Conservation (phyloP, 139 green algal genomes). For the Edaphochlamys debaryana region DNA sequence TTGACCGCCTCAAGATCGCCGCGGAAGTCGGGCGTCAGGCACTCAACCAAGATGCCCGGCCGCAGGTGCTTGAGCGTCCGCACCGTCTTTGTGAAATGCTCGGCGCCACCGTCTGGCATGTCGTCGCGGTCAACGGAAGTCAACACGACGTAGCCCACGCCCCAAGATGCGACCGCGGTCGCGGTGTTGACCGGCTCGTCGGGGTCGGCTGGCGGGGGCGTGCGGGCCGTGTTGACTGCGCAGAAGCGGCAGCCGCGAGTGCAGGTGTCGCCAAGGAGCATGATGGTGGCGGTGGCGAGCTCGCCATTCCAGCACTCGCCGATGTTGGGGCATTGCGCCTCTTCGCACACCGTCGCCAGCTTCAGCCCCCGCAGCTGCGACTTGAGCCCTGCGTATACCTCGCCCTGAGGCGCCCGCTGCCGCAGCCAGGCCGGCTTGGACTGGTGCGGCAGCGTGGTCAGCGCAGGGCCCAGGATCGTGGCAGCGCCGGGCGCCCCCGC, state of each 20-base stretch:
- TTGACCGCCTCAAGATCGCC: conserved; percentile 83
- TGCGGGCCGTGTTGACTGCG: conserved; percentile 83
- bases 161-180: conserved; percentile 82
- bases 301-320: conserved; percentile 91
- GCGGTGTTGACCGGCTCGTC: conserved; percentile 85
- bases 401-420: conserved; percentile 90
- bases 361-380: conserved; percentile 79
- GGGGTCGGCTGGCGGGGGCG: conserved; percentile 75
- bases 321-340: conserved; percentile 94
- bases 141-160: conserved; percentile 91
- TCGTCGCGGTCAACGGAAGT: conserved; percentile 91
- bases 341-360: conserved; percentile 92
- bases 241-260: conserved; percentile 92
- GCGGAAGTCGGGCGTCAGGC: conserved; percentile 92
- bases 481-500: not conserved
- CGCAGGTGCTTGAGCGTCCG: conserved; percentile 55
- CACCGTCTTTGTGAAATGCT: conserved; percentile 88
- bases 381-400: conserved; percentile 86
- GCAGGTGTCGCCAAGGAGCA: conserved; percentile 89
- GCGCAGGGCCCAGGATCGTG: conserved; percentile 57
- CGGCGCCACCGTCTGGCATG: conserved; percentile 87
- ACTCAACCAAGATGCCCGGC: conserved; percentile 90
- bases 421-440: conserved; percentile 96
- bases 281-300: conserved; percentile 85
- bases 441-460: conserved; percentile 51